Evolutionary conservation across 1,284 basidiomycete genomes (phyloP), one percentile per base, ranked within the genome.

Genomic region (Malassezia dermatis): DNA sequence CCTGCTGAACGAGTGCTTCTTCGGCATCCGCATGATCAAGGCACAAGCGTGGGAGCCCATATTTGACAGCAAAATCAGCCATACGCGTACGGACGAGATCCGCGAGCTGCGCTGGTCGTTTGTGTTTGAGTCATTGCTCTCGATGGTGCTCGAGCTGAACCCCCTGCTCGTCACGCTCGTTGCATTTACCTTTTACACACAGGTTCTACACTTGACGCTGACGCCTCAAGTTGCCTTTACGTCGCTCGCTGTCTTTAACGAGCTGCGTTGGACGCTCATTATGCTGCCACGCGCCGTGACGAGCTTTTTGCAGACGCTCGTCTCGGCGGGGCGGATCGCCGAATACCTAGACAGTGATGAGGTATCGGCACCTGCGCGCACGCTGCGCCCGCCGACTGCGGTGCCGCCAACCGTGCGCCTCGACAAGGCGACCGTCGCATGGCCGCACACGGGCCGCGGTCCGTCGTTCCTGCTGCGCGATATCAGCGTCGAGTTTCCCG

Each of bases 271-370:
- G 27, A 61, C 67, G 3, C 53, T 71, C 12, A 59, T 51, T 30
- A 47, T 60, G 19, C 44, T 70, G 13, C 69, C 69, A 2, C 51
- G 59, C 42, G 48, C 64, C 17, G 39, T 66, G 41, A 67, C 56
- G 37, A 48, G 41, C 41, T 55, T 71, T 8, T 58, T 78, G 8
- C 73, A 88, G 80, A 81, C 85, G 0, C 79, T 81, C 21, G 86
- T 93, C 3, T 82, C 86, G 0, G 72, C 91, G 24, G 80, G 86
- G 47, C 85, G 89, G 46, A 86, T 93, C 53, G 80, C 86, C 26
- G 82, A 81, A 0, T 93, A 85, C 75, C 79, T 93, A 10, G 79
- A 80, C 5, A 88, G 91, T 73, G 86, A 87, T 41, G 89, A 91
- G 73, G 84, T 88, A 3, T 78, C 81, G 83, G 85, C 0, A 84